Evolutionary conservation across 192 early-diverging fungal species (phyloP).

Genomic region (Coemansia sp.): DNA sequence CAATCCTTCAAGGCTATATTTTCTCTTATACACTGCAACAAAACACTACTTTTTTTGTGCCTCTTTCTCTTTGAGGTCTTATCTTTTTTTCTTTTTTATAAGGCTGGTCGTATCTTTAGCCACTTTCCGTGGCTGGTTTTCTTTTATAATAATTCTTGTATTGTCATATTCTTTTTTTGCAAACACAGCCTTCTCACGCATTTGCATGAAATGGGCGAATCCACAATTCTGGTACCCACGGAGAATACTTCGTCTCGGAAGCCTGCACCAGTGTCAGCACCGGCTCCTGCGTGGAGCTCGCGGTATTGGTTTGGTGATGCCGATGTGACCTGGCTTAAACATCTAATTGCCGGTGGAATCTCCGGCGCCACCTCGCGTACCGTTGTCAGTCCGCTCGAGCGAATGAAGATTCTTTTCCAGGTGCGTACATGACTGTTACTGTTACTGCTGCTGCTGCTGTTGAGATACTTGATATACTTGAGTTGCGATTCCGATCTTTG

Average conservation of each 20-base stretch:
- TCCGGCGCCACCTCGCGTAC: constrained; percentile 79
- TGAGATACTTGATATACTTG: neutral
- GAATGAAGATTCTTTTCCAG: constrained; percentile 87
- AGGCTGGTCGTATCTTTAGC: neutral
- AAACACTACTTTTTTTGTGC: neutral
- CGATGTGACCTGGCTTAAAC: constrained; percentile 67
- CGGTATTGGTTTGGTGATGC: constrained; percentile 55
- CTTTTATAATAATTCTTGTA: neutral
- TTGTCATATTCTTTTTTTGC: neutral
- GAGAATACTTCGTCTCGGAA: constrained; percentile 3
- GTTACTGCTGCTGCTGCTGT: neutral
- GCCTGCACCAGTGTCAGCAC: neutral
- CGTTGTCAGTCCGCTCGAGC: constrained; percentile 76
- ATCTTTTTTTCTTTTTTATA: neutral
- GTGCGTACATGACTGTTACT: constrained; percentile 26
- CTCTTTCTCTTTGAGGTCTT: neutral
- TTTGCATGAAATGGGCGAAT: constrained; percentile 17
- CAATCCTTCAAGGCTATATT: neutral
- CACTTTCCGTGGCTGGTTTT: neutral
- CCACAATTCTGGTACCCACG: constrained; percentile 28
- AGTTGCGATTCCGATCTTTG: neutral
- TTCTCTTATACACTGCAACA: neutral
- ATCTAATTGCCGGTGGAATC: constrained; percentile 73
- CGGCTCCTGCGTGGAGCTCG: constrained; percentile 48
- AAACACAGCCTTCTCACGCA: constrained; percentile 8